Evolutionary conservation across 2,329 filamentous ascomycete species (phyloP), one percentile per base, ranked within the genome.

Genomic region (Periconia sp.): DNA sequence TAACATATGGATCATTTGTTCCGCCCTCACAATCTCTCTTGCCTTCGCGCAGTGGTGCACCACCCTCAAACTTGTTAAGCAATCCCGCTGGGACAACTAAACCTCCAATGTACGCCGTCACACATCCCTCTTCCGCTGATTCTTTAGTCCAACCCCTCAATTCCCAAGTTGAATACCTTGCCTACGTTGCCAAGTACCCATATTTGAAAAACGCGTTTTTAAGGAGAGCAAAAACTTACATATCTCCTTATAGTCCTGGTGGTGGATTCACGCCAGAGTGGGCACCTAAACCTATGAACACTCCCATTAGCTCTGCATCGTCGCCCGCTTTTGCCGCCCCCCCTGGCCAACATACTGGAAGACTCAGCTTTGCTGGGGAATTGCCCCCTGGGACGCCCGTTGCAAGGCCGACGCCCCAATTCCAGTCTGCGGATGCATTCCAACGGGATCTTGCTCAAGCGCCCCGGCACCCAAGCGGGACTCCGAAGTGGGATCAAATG

Each of bases 131-230:
- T 61, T 73, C 71, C 49, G 61, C 68, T 70, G 47, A 71, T 69
- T 58, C 68, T 54, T 72, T 73, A 63, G 65, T 57, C 60, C 72
- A 62, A 62, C 60, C 59, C 59, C 60, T 70, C 33, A 68, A 64
- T 17, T 64, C 60, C 18, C 66, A 61, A 52, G 52, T 55, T 61
- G 68, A 74, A 51, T 79, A 78, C 56, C 58, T 79, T 58, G 63
- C 69, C 61, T 74, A 77, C 56, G 61, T 79, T 41, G 70, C 72
- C 60, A 72, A 75, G 52, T 79, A 77, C 55, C 77, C 77, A 11
- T 79, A 79, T 59, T 68, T 79, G 33, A 71, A 70, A 52, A 77
- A 78, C 56, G 73, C 74, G 50, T 78, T 75, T 62, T 72, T 76
- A 47, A 69, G 76, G 54, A 69, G 74, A 64, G 72, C 74, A 58